A percentile compares a stretch with the other conserved stretches of the same genome.
Conservation (phyloP, 225 moss, liverwort and hornwort species). For the Bryum argenteum region DNA sequence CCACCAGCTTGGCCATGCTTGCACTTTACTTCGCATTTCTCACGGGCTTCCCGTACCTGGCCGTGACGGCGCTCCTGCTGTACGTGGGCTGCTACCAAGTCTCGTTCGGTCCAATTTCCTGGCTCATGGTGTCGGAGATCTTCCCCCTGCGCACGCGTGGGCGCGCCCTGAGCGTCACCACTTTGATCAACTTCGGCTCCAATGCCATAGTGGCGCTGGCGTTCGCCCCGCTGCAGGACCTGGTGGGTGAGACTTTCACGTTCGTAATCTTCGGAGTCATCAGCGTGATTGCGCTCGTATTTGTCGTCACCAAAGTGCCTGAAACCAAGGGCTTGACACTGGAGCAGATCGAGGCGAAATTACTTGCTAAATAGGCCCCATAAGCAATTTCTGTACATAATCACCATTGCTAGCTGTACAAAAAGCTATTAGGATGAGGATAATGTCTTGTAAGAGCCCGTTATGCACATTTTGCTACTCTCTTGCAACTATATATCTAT, state of each 20-base stretch:
- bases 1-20: constrained; percentile 64
- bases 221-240: constrained; percentile 80
- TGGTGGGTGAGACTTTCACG: constrained; percentile 71
- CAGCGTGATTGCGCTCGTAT: constrained; percentile 56
- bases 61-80: constrained; percentile 72
- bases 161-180: constrained; percentile 79
- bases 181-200: constrained; percentile 78
- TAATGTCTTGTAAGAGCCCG: neutral
- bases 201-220: constrained; percentile 86
- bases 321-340: constrained; percentile 86
- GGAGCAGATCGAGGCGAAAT: constrained; percentile 85
- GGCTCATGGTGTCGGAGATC: constrained; percentile 95
- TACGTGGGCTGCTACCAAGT: constrained; percentile 92
- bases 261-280: constrained; percentile 74
- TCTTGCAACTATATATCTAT: neutral
- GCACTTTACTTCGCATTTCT: constrained; percentile 81
- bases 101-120: constrained; percentile 94
- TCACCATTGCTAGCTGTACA: neutral
- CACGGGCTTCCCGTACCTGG: constrained; percentile 57
- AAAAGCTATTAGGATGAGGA: neutral
- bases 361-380: constrained; percentile 44
- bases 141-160: constrained; percentile 84
- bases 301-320: constrained; percentile 60
- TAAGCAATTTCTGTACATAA: neutral
- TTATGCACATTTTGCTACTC: constrained; percentile 1